Evolutionary conservation across 2,329 filamentous ascomycete genomes (phyloP), one percentile per base, ranked within the genome.

Genomic region (Ploettnerulaceae sp.): DNA sequence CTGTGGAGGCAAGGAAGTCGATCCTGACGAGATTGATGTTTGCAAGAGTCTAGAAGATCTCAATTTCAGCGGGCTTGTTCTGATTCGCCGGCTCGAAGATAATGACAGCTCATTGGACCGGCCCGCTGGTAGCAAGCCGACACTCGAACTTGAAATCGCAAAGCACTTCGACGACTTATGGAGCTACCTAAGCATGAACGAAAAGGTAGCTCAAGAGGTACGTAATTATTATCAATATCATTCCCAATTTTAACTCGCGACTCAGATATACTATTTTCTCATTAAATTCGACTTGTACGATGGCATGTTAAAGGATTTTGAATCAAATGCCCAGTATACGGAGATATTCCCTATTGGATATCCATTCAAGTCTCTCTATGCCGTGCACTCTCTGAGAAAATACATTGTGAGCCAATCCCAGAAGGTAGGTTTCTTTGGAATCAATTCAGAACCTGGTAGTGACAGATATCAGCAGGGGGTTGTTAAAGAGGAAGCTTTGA

Each of bases 81-180:
- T 89, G 15, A 73, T 89, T 34, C 83, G 79, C 56, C 73, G 74
- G 12, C 76, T 80, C 33, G 71, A 75, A 15, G 71, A 74, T 11
- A 61, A 67, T 0, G 63, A 68, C 7, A 65, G 68, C 3, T 65
- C 70, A 47, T 61, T 72, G 20, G 57, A 70, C 52, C 61, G 71
- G 22, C 67, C 74, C 42, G 72, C 70, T 51, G 73, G 67, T 41
- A 79, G 69, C 39, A 76, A 70, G 36, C 81, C 70, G 52, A 75
- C 69, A 26, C 75, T 97, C 2, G 89, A 97, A 61, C 74, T 79
- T 9, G 86, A 91, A 57, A 82, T 97, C 17, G 70, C 93, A 56
- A 76, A 81, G 47, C 86, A 94, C 64, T 95, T 95, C 59, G 77
- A 87, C 44, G 82, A 91, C 51, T 69, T 98, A 18, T 95, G 93